Evolutionary conservation across 257 asterid genomes (phyloP).

Genomic region (Rehmannia glutinosa): DNA sequence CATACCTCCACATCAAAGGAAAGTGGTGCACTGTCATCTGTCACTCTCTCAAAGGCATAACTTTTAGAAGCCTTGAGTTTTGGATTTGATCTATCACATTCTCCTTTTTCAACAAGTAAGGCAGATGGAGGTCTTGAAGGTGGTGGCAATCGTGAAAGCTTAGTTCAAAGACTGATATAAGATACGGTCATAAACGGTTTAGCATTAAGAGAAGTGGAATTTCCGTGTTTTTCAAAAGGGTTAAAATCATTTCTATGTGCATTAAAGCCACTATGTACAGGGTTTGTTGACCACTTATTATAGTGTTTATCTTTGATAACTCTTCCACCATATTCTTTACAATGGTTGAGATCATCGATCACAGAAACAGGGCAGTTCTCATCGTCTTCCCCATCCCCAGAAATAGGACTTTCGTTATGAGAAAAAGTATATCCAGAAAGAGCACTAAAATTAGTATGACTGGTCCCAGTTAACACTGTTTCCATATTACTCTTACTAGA

Average conservation of each 20-base stretch:
- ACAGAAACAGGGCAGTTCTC: constrained; percentile 23
- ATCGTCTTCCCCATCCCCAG: constrained; percentile 35
- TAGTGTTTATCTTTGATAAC: constrained; percentile 27
- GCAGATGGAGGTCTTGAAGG: constrained; percentile 94
- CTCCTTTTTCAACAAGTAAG: constrained; percentile 39
- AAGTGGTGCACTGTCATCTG: constrained; percentile 34
- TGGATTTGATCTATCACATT: constrained; percentile 23
- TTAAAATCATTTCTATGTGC: constrained; percentile 23
- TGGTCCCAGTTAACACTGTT: constrained; percentile 31
- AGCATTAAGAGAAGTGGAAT: constrained; percentile 24
- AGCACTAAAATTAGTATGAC: constrained; percentile 35
- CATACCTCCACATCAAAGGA: constrained; percentile 55
- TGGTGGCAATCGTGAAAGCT: constrained; percentile 81
- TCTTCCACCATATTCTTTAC: constrained; percentile 23
- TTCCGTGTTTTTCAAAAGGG: constrained; percentile 24
- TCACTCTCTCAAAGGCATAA: constrained; percentile 37
- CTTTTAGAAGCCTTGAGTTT: constrained; percentile 35
- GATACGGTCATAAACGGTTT: constrained; percentile 64
- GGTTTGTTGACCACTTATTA: constrained; percentile 22
- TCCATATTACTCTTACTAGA: constrained; percentile 33
- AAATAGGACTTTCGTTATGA: constrained; percentile 33
- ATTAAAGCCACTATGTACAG: constrained; percentile 18
- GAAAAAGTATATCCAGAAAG: constrained; percentile 42
- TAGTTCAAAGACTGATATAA: constrained; percentile 77
- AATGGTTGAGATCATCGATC: constrained; percentile 28